phyloP scores from a whole-genome alignment of 257 asterid species.

The Nicotiana obtusifolia region DNA sequence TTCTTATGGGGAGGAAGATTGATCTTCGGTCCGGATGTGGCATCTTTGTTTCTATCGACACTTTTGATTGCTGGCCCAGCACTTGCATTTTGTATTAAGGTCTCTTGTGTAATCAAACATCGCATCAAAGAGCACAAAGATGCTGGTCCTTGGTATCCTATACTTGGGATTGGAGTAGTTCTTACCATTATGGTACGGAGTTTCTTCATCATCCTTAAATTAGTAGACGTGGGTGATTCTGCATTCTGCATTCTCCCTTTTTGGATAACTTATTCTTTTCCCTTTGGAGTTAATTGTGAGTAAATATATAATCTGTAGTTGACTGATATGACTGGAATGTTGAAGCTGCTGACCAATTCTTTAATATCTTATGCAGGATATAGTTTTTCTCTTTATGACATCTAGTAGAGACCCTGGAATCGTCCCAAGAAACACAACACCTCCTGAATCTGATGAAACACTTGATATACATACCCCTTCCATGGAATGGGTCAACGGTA shows the following conservation, averaged over 20 bases:
- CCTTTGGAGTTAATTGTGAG: not conserved
- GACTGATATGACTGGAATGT: not conserved
- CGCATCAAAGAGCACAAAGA: constrained; percentile 31
- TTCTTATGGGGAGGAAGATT: constrained; percentile 88
- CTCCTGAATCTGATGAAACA: constrained; percentile 60
- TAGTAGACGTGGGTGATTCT: not conserved
- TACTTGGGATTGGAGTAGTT: constrained; percentile 47
- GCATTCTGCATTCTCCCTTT: not conserved
- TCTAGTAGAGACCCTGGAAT: constrained; percentile 86
- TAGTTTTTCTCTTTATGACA: constrained; percentile 62
- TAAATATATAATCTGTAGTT: not conserved
- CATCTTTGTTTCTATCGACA: constrained; percentile 58
- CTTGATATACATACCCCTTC: constrained; percentile 53
- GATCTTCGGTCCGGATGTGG: constrained; percentile 84
- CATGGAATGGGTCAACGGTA: constrained; percentile 83
- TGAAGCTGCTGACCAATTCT: constrained; percentile 1
- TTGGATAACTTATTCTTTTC: not conserved
- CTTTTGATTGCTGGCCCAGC: constrained; percentile 60
- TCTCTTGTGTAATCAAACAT: constrained; percentile 29
- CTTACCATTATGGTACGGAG: constrained; percentile 56
- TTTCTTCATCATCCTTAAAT: constrained; percentile 13
- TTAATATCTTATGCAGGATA: constrained; percentile 43
- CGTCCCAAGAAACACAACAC: constrained; percentile 52
- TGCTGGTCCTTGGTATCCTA: constrained; percentile 51
- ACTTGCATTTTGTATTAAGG: constrained; percentile 53